Evolutionary conservation across 2,329 filamentous ascomycete genomes (phyloP).

Genomic region (Hirsutella minnesotensis): DNA sequence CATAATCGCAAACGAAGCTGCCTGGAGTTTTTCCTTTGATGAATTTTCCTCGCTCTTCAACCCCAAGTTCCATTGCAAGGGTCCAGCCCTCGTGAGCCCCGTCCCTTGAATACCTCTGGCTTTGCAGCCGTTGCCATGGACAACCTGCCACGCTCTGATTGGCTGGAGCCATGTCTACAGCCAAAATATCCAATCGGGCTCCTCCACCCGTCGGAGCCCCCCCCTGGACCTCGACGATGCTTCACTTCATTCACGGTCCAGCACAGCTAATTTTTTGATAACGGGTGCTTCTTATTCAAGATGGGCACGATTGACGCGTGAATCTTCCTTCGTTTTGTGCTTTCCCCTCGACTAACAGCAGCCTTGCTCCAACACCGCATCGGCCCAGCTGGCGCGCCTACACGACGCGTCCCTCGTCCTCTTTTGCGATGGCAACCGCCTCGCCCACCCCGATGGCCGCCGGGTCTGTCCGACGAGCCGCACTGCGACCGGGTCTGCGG

Average conservation of each 20-base stretch:
- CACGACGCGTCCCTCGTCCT: conserved; percentile 4
- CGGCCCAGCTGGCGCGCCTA: not conserved
- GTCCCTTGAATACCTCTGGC: no score
- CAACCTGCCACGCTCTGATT: conserved; percentile 19
- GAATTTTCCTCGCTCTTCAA: no score
- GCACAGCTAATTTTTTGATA: no score
- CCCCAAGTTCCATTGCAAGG: no score
- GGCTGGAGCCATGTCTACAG: conserved; percentile 8
- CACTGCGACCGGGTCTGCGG: conserved; percentile 42
- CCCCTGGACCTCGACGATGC: no score
- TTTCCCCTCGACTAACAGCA: conserved; percentile 3
- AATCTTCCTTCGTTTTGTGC: conserved; percentile 17
- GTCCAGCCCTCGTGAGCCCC: no score
- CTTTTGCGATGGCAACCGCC: conserved; percentile 32
- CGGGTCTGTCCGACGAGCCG: conserved; percentile 39
- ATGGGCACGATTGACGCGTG: conserved; percentile 30
- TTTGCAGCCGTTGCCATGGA: conserved; percentile 17
- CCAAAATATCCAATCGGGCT: conserved; percentile 14
- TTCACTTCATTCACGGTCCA: no score
- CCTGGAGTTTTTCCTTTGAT: no score
- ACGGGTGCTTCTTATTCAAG: conserved; percentile 5
- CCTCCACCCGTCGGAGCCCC: no score
- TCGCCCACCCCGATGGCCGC: conserved; percentile 45
- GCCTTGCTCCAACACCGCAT: conserved; percentile 3
- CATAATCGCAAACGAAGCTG: no score